Evolutionary conservation across 2,329 filamentous ascomycete genomes (phyloP).

Genomic region (Fusarium sp.): DNA sequence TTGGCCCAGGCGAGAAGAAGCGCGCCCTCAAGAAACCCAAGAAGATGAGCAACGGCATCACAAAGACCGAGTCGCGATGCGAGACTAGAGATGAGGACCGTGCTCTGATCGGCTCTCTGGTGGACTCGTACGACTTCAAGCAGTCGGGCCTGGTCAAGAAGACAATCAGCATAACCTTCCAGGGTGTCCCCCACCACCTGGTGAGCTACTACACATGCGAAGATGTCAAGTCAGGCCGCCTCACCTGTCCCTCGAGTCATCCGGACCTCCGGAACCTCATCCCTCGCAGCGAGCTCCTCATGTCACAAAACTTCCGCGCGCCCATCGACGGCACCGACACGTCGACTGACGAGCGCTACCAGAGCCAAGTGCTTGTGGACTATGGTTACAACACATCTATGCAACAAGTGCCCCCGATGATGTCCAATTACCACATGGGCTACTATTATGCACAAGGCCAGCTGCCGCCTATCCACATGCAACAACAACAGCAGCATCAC

Average conservation of each 20-base stretch:
- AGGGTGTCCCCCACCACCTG: constrained; percentile 83
- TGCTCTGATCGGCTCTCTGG: constrained; percentile 79
- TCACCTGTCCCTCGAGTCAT: constrained; percentile 70
- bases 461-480: background rate
- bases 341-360: constrained; percentile 11
- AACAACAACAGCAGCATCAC: background rate
- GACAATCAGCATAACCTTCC: constrained; percentile 84
- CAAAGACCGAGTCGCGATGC: constrained; percentile 46
- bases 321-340: constrained; percentile 71
- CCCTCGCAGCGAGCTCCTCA: constrained; percentile 69
- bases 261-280: constrained; percentile 52
- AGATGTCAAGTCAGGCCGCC: constrained; percentile 74
- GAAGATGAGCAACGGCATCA: constrained; percentile 49
- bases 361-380: background rate
- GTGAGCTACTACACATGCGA: constrained; percentile 90
- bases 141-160: constrained; percentile 88
- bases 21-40: constrained; percentile 79
- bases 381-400: constrained; percentile 10
- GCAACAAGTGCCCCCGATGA: constrained; percentile 13
- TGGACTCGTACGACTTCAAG: constrained; percentile 93
- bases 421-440: background rate
- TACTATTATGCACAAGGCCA: background rate
- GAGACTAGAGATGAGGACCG: constrained; percentile 50
- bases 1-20: constrained; percentile 87
- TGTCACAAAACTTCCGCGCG: constrained; percentile 74